A percentile compares a stretch with the other conserved stretches of the same genome.
These are phyloP conservation scores for Starmerella etchellsii DNA, from an alignment of 805 yeast species.

Conservation along the genomic window DNA sequence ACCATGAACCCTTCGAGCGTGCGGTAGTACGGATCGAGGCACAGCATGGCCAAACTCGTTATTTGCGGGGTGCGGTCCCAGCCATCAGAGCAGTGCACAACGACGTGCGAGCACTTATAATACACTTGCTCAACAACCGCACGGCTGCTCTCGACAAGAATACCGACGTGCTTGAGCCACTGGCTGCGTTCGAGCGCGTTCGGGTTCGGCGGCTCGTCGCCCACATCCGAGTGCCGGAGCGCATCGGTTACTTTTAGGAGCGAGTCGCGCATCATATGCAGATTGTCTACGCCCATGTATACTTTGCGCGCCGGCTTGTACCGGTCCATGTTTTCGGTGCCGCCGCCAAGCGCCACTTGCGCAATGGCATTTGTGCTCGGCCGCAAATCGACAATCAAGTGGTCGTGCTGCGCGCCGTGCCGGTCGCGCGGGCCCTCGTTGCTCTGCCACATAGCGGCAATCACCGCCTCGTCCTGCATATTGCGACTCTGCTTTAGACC, in stretches of 20 bases:
- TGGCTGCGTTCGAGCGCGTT: slow-evolving; percentile 49
- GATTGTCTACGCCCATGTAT: slow-evolving; percentile 84
- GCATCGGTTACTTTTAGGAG: slow-evolving; percentile 48
- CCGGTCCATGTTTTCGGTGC: slow-evolving; percentile 84
- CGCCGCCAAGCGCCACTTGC: slow-evolving; percentile 96
- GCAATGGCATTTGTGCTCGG: slow-evolving; percentile 94
- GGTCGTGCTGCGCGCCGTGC: slow-evolving; percentile 32
- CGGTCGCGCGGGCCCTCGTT: slow-evolving; percentile 30
- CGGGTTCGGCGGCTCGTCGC: slow-evolving; percentile 40
- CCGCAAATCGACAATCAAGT: slow-evolving; percentile 78
- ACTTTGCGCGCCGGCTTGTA: slow-evolving; percentile 59
- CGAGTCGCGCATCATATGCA: slow-evolving; percentile 88
- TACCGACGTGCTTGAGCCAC: slow-evolving; percentile 65
- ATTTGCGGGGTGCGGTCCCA: slow-evolving; percentile 97
- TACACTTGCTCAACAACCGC: slow-evolving; percentile 70
- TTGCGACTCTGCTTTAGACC: slow-evolving; percentile 81
- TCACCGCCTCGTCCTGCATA: slow-evolving; percentile 77
- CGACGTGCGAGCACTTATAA: slow-evolving; percentile 64
- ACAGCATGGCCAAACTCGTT: slow-evolving; percentile 67
- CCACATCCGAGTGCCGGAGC: slow-evolving; percentile 54
- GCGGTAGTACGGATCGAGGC: slow-evolving; percentile 81
- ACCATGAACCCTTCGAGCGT: slow-evolving; percentile 79
- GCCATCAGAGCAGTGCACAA: slow-evolving; percentile 94
- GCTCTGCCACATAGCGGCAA: slow-evolving; percentile 58
- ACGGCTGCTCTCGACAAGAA: slow-evolving; percentile 63